phyloP scores from a whole-genome alignment of 176 grass and related monocot genomes.

The Oryza meyeriana region DNA sequence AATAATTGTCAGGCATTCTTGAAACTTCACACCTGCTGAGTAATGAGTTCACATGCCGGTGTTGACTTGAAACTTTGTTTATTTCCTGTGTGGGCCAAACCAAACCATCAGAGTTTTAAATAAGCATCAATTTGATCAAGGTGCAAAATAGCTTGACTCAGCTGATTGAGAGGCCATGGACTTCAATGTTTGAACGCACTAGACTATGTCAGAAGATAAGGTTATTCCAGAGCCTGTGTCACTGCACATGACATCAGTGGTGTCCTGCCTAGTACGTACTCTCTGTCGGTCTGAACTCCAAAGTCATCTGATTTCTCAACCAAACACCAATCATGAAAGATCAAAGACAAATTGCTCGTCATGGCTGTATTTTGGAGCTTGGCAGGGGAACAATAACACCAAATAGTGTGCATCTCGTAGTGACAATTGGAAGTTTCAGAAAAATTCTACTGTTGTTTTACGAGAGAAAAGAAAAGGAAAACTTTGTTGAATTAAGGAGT shows the following conservation, averaged over 20 bases:
- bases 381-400: neutral
- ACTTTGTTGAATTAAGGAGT: neutral
- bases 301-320: neutral
- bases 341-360: neutral
- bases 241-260: neutral
- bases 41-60: conserved; percentile 19
- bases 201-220: neutral
- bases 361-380: neutral
- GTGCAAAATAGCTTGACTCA: no score
- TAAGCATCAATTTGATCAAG: no score
- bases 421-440: neutral
- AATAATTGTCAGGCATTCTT: neutral
- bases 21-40: neutral
- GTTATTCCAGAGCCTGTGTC: neutral
- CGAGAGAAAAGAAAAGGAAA: neutral
- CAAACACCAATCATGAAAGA: neutral
- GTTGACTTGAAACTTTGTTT: neutral
- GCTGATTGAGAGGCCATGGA: neutral
- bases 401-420: neutral
- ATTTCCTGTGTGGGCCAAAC: neutral
- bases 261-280: neutral
- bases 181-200: conserved; percentile 29
- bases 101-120: neutral
- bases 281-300: neutral
- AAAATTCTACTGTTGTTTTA: neutral